A percentile compares a stretch with the other conserved stretches of the same genome.
Conservation (phyloP, 306 rosid genomes). For the Lathyrus aphaca region DNA sequence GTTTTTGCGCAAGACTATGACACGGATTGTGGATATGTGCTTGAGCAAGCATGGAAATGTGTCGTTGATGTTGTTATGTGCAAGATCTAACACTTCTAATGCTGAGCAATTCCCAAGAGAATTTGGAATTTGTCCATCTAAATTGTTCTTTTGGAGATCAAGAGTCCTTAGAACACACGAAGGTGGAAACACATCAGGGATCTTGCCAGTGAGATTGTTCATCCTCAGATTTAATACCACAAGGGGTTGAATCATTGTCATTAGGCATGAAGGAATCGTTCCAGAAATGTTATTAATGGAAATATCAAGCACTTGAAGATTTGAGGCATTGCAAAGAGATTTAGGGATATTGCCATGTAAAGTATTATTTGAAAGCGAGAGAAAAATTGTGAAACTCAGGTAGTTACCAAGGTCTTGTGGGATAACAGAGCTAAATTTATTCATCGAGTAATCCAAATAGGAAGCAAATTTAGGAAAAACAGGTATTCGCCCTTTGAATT, state of each 20-base stretch:
- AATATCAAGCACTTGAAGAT: conserved; percentile 55
- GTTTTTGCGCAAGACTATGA: conserved; percentile 52
- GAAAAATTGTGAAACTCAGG: neutral
- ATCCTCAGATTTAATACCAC: conserved; percentile 40
- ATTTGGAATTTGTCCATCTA: conserved; percentile 50
- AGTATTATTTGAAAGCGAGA: conserved; percentile 44
- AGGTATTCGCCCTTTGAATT: conserved; percentile 43
- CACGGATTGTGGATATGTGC: conserved; percentile 44
- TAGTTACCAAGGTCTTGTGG: conserved; percentile 28
- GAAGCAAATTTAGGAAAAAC: neutral
- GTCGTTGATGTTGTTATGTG: conserved; percentile 25
- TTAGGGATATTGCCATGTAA: conserved; percentile 32
- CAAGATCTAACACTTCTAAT: conserved; percentile 49
- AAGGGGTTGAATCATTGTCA: conserved; percentile 16
- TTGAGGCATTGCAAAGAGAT: conserved; percentile 46
- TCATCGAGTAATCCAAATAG: conserved; percentile 53
- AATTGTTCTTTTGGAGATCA: conserved; percentile 37
- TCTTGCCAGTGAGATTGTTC: conserved; percentile 36
- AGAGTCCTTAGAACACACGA: conserved; percentile 45
- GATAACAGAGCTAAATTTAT: conserved; percentile 41
- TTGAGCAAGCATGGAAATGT: conserved; percentile 51
- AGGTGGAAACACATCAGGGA: conserved; percentile 39
- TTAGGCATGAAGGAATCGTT: conserved; percentile 46
- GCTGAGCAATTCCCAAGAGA: conserved; percentile 43
- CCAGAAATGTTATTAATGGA: conserved; percentile 46